These are phyloP conservation scores for Anthostomella pinea DNA, from an alignment of 2,329 filamentous ascomycete species.

Conservation along the genomic window DNA sequence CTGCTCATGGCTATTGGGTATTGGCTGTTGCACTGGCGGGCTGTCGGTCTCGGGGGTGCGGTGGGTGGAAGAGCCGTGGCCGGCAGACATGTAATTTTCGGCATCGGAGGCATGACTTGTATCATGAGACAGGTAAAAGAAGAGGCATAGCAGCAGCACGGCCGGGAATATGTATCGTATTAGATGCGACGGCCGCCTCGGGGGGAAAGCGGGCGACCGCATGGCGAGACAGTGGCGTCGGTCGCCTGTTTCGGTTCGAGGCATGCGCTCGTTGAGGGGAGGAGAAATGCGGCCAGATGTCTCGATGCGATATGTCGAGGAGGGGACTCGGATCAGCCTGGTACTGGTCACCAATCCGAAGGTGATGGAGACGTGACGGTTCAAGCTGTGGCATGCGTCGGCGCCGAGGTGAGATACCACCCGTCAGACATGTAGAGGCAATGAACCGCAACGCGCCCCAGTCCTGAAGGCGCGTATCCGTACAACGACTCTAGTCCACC, in stretches of 20 bases:
- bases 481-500: too few relatives aligned
- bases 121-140: constrained; percentile 33
- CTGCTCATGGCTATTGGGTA: constrained; percentile 13
- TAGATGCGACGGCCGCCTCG: constrained; percentile 42
- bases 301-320: too few relatives aligned
- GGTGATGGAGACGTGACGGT: too few relatives aligned
- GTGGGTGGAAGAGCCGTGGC: constrained; percentile 12
- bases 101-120: constrained; percentile 12
- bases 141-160: constrained; percentile 32
- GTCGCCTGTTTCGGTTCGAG: constrained; percentile 15
- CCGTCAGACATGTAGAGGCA: too few relatives aligned
- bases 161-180: constrained; percentile 40
- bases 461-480: too few relatives aligned
- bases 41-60: constrained; percentile 12
- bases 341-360: too few relatives aligned
- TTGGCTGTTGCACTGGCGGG: constrained; percentile 14
- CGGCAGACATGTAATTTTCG: constrained; percentile 15
- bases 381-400: too few relatives aligned
- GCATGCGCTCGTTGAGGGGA: not conserved
- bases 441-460: too few relatives aligned
- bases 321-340: not conserved
- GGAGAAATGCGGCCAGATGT: too few relatives aligned
- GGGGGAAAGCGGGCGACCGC: constrained; percentile 40
- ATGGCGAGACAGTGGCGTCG: constrained; percentile 28
- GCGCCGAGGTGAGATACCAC: too few relatives aligned